A percentile compares a stretch with the other conserved stretches of the same genome.
Conservation (phyloP, 345 rosid species). For the Linum lewisii region DNA sequence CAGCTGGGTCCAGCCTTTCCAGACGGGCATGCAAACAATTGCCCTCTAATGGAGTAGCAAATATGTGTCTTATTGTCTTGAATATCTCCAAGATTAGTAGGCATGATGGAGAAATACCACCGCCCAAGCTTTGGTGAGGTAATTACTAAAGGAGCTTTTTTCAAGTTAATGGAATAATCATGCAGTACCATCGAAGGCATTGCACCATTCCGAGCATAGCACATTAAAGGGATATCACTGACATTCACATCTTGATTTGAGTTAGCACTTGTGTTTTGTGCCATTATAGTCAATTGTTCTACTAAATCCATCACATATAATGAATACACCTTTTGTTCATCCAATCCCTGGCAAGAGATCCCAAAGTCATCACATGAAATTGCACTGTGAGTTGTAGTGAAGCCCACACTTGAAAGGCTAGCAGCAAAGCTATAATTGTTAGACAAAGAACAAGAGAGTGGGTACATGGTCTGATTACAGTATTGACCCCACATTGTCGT, state of each 20-base stretch:
- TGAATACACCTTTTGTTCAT: conserved; percentile 52
- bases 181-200: conserved; percentile 49
- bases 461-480: conserved; percentile 73
- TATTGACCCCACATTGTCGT: conserved; percentile 69
- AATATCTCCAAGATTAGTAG: conserved; percentile 31
- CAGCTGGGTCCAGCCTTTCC: conserved; percentile 84
- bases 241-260: conserved; percentile 20
- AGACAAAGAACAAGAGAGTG: conserved; percentile 51
- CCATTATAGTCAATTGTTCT: conserved; percentile 48
- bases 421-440: conserved; percentile 24
- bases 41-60: conserved; percentile 61
- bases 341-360: conserved; percentile 43
- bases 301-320: conserved; percentile 49
- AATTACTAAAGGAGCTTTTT: conserved; percentile 46
- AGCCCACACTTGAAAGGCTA: conserved; percentile 13
- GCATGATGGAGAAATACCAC: conserved; percentile 61
- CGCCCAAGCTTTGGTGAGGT: conserved; percentile 61
- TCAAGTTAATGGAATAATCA: conserved; percentile 62
- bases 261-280: conserved; percentile 25
- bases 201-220: conserved; percentile 71
- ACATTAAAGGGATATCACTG: conserved; percentile 37
- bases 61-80: conserved; percentile 24
- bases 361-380: conserved; percentile 50
- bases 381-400: conserved; percentile 28
- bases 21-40: conserved; percentile 55